Evolutionary conservation across 306 rosid species (phyloP).

Genomic region (Begonia fuchsioides): DNA sequence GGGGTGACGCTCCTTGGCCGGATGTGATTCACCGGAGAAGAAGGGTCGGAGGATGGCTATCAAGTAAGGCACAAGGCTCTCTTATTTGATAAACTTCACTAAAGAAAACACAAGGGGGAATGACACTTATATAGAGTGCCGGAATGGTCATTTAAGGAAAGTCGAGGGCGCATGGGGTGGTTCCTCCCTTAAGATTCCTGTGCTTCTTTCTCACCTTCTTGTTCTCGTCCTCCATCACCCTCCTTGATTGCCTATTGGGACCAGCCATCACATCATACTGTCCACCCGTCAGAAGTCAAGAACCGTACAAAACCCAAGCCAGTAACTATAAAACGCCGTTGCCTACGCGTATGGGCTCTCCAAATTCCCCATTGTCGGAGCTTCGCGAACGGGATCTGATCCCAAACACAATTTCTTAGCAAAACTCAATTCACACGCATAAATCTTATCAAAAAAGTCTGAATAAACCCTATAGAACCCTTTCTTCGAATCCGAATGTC

Average conservation of each 20-base stretch:
- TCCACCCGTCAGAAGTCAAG: conserved; percentile 94
- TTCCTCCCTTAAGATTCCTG: too few relatives aligned
- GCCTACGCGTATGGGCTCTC: conserved; percentile 67
- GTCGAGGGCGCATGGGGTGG: too few relatives aligned
- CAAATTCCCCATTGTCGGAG: conserved; percentile 75
- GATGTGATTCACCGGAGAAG: too few relatives aligned
- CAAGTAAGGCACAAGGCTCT: too few relatives aligned
- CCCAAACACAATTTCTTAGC: conserved; percentile 50
- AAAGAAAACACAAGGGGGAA: too few relatives aligned
- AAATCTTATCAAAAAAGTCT: conserved; percentile 47
- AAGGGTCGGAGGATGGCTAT: too few relatives aligned
- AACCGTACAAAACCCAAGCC: conserved; percentile 76
- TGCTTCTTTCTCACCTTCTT: conserved; percentile 69
- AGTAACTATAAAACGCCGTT: conserved; percentile 59
- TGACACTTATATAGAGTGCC: conserved; percentile 12
- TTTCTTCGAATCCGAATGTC: conserved; percentile 45
- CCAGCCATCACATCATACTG: conserved; percentile 67
- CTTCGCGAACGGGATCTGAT: conserved; percentile 35
- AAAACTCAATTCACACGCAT: conserved; percentile 53
- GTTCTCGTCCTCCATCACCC: conserved; percentile 95
- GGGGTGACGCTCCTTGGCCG: too few relatives aligned
- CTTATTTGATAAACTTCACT: too few relatives aligned
- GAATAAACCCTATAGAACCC: conserved; percentile 73
- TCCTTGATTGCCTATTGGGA: conserved; percentile 52
- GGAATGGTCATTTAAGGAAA: too few relatives aligned